A percentile compares a stretch with the other conserved stretches of the same genome.
Evolutionary conservation across 495 filamentous ascomycete species (phyloP).

Genomic region (Hypoxylon lienhwacheense): DNA sequence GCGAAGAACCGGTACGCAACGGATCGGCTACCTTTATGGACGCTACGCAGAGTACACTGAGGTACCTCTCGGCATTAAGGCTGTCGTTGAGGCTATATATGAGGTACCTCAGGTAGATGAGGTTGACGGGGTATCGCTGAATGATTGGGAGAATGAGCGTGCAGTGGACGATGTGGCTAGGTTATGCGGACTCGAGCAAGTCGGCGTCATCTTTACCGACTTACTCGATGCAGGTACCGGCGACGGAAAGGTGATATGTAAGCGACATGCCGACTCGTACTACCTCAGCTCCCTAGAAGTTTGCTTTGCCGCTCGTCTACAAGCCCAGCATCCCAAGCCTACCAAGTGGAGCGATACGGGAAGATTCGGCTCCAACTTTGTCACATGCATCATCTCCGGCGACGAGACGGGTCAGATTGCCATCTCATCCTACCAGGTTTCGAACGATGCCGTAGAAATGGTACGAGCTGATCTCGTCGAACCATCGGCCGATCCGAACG

Average conservation of each 20-base stretch:
- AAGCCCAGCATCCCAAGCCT: conserved; percentile 83
- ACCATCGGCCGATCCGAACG: conserved; percentile 84
- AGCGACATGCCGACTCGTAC: conserved; percentile 93
- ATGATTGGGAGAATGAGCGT: conserved; percentile 84
- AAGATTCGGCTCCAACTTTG: conserved; percentile 92
- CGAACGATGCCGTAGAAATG: conserved; percentile 96
- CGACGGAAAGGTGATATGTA: conserved; percentile 86
- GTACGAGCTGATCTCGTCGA: conserved; percentile 93
- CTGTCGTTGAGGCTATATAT: conserved; percentile 96
- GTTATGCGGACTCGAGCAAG: conserved; percentile 82
- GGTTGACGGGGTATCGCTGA: conserved; percentile 84
- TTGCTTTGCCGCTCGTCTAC: conserved; percentile 81
- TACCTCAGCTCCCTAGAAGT: conserved; percentile 92
- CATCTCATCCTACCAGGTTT: conserved; percentile 91
- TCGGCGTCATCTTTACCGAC: conserved; percentile 96
- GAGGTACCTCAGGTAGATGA: conserved; percentile 92
- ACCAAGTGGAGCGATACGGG: conserved; percentile 98
- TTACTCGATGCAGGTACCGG: conserved; percentile 78
- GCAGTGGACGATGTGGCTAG: conserved; percentile 79
- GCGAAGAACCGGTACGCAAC: conserved; percentile 75
- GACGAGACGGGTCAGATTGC: conserved; percentile 86
- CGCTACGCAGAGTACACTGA: conserved; percentile 88
- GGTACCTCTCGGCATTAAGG: conserved; percentile 92
- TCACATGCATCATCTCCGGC: conserved; percentile 91
- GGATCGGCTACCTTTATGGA: conserved; percentile 89